Conservation (phyloP, 2,329 filamentous ascomycete genomes). For the Arthroderma uncinatum region DNA sequence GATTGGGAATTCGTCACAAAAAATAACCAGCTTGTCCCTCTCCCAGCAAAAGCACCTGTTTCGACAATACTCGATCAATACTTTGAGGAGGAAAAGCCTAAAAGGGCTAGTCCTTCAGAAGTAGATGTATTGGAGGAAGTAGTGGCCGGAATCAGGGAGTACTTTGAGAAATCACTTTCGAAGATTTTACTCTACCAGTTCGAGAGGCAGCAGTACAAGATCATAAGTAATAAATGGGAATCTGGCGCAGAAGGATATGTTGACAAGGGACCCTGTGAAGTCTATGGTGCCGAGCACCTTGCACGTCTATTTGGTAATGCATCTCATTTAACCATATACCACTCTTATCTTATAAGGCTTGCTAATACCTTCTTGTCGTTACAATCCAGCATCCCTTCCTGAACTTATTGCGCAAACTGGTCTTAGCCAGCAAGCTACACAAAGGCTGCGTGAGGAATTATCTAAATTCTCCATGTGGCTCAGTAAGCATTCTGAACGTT, state of each 20-base stretch:
- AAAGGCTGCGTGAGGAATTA: conserved; percentile 78
- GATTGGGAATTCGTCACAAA: conserved; percentile 99
- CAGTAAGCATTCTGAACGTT: conserved; percentile 60
- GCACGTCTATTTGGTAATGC: conserved; percentile 71
- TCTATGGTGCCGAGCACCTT: conserved; percentile 89
- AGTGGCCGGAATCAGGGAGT: conserved; percentile 72
- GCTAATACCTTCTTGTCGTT: conserved; percentile 1
- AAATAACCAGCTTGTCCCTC: conserved; percentile 74
- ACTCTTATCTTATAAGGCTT: background rate
- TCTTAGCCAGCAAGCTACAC: conserved; percentile 88
- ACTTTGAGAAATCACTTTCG: conserved; percentile 83
- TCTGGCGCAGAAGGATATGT: conserved; percentile 51
- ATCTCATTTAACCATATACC: background rate
- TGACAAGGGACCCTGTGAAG: conserved; percentile 62
- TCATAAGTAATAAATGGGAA: conserved; percentile 61
- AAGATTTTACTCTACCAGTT: conserved; percentile 89
- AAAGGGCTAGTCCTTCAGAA: conserved; percentile 44
- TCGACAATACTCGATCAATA: conserved; percentile 73
- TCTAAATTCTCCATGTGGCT: conserved; percentile 79
- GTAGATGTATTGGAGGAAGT: conserved; percentile 84
- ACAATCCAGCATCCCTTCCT: conserved; percentile 62
- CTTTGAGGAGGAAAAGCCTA: conserved; percentile 55
- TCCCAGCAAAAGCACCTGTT: conserved; percentile 68
- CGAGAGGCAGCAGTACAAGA: conserved; percentile 77
- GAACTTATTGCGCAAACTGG: conserved; percentile 95